Evolutionary conservation across 2,329 filamentous ascomycete species (phyloP).

Genomic region (Aspergillus sp.): DNA sequence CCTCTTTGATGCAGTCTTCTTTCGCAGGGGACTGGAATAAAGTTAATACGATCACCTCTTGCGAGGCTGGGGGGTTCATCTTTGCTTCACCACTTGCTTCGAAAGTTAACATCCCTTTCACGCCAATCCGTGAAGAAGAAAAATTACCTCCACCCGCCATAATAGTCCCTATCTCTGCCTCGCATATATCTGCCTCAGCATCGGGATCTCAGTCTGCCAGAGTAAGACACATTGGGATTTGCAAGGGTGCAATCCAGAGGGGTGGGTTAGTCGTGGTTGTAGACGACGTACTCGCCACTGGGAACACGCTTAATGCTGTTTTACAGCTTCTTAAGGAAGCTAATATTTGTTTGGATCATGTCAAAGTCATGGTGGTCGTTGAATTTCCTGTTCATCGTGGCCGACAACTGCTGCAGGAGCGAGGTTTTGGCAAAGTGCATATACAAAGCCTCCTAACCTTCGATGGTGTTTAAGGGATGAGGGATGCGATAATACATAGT

Average conservation of each 20-base stretch:
- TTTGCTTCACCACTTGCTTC: conserved; percentile 52
- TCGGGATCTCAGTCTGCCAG: no score
- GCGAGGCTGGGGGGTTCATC: conserved; percentile 58
- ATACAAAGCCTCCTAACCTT: conserved; percentile 58
- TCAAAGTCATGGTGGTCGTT: conserved; percentile 55
- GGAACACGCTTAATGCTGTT: conserved; percentile 55
- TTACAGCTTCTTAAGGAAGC: conserved; percentile 49
- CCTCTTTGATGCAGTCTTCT: conserved; percentile 49
- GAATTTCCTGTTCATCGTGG: conserved; percentile 60
- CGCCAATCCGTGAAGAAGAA: conserved; percentile 54
- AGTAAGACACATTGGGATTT: conserved; percentile 24
- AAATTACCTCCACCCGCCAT: conserved; percentile 59
- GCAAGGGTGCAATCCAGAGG: conserved; percentile 27
- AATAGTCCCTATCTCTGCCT: conserved; percentile 26
- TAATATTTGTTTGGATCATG: conserved; percentile 41
- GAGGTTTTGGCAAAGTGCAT: conserved; percentile 51
- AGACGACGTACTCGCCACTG: conserved; percentile 61
- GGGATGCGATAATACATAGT: no score
- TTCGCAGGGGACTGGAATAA: conserved; percentile 50
- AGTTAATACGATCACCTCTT: conserved; percentile 50
- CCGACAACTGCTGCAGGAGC: conserved; percentile 45
- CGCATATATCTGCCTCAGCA: conserved; percentile 54
- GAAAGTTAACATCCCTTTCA: conserved; percentile 44
- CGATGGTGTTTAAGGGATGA: conserved; percentile 30
- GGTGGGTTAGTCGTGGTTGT: conserved; percentile 54